Evolutionary conservation across 2,329 filamentous ascomycete species (phyloP), one percentile per base, ranked within the genome.

Genomic region (Neonectria punicea): DNA sequence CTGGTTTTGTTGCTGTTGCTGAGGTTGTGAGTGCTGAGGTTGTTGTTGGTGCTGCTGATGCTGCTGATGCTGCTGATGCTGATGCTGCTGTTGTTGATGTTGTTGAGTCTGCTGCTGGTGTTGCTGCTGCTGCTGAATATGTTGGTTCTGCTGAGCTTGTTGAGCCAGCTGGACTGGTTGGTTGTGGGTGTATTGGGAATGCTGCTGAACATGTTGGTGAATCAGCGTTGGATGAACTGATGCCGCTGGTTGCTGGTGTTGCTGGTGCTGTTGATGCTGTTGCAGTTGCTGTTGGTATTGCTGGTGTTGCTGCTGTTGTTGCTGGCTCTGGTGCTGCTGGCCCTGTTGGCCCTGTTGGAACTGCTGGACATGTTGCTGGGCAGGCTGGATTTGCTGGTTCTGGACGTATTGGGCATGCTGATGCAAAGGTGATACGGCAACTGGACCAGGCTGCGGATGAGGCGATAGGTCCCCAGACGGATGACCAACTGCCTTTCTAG

Each of bases 401-500:
- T 41, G 34, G 6, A 25, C 18, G 39, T 18, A 18, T 16, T 55
- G 25, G n/a, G n/a, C 39, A 20, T 55, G 53, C 5, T 28, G 50
- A 6, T 47, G 58, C 20, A 13, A 20, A 13, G 59, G 53, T 25
- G 59, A 18, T 7, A 44, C 13, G 8, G 34, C 43, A 4, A 50
- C 20, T 13, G 32, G 49, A 3, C 11, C 51, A 49, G 58, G 51
- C 16, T 30, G 49, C 16, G 50, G 30, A n/a, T 16, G 30, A 16
- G 30, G 39, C 39, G 36, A 34, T 18, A 9, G 47, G 13, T 11
- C 8, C 28, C 14, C 50, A 8, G 61, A 14, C 5, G 18, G 8
- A 2, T 18, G 20, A 2, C 53, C 53, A 18, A 61, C 32, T 10
- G 63, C 32, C 34, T 65, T 62, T 30, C 50, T 50, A n/a, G 43